Evolutionary conservation across 345 rosid genomes (phyloP), one percentile per base, ranked within the genome.

Genomic region (Noccaea bulbosa): DNA sequence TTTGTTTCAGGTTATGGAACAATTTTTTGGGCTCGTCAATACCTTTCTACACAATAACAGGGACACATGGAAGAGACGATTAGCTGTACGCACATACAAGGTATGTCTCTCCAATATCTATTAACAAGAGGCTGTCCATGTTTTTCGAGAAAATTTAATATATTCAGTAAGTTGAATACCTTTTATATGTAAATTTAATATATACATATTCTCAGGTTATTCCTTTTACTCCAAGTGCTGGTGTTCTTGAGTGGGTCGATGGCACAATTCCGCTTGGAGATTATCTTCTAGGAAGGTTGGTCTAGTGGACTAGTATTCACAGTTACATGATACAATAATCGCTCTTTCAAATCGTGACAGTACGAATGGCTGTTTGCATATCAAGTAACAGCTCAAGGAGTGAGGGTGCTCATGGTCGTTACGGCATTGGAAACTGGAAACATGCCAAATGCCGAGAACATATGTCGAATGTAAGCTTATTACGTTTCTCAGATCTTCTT

Each of bases 191-290:
- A 50, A 12, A 50, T 67, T n/a, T n/a, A n/a, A 47, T 52, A 5
- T 16, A 43, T 60, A 32, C 1, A 67, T 7, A 57, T 45, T 71
- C 32, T 70, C 82, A 93, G 98, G 97, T 93, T 70, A 77, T 93
- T 79, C 96, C 98, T 62, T 93, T 93, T 74, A 93, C 97, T 65
- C 98, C 98, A 48, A 93, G 97, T 75, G 98, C 96, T 65, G 98
- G 98, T 70, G 96, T 93, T 78, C 92, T 93, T 70, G 98, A 93
- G 77, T 93, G 97, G 98, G 98, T 93, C 58, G 82, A 87, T 82
- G 98, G 98, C 62, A 93, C 98, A 59, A 70, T 91, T 75, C 98
- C 98, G 65, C 87, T 93, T 49, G 97, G 96, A 72, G 97, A 93
- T 24, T 91, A 93, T 84, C 98, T 93, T 75, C 86, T 66, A 47